Base-by-base conservation (phyloP, 106 monocot genomes). In the Dendrobium officinale region DNA sequence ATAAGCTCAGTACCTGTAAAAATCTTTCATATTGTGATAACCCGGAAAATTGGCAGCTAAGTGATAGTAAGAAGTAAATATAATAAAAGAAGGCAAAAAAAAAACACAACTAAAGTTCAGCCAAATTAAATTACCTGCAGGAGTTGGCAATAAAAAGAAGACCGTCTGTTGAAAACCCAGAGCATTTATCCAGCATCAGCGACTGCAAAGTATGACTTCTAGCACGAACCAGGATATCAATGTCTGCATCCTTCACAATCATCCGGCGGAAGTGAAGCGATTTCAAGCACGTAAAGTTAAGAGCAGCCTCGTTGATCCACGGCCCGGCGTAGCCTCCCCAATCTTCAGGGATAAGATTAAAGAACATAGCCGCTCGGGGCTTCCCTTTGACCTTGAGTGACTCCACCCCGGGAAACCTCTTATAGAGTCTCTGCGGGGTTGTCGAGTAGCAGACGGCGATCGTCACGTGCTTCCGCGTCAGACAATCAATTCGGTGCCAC, bases 291-390 rank as follows among this genome's bases (percentile, higher is more conserved):
- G 64, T 11, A 70, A 96, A 88, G 6, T 78, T 77, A 4, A 77
- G 74, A 0, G 95, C 84, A 51, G 93, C 85, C 80, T 80, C 84
- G 3, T 27, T 72, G 55, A 96, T 27, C 96, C 96, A 96, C 33
- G 96, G 93, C 8, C 85, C 74, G 9, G 88, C 96, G 33, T 90
- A 89, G 0, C 96, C 96, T 1, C 96, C 96, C 96, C 96, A 96
- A 75, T 91, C 90, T 66, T 91, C 89, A 24, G 96, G 90, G 40
- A 96, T 93, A 42, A 96, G 87, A 81, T 96, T 92, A 72, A 82
- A 86, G 83, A 91, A 96, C 96, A 96, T 96, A 41, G 96, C 86
- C 5, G 96, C 96, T n/a, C 96, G 75, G 1, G 96, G 96, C 82
- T 96, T 96, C 10, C 91, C 93, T 80, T 96, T 96, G 82, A 96